Percentiles rank a stretch among this genome's conserved stretches.
phyloP scores from a whole-genome alignment of 768 basidiomycete species.

The Suillus cothurnatus region DNA sequence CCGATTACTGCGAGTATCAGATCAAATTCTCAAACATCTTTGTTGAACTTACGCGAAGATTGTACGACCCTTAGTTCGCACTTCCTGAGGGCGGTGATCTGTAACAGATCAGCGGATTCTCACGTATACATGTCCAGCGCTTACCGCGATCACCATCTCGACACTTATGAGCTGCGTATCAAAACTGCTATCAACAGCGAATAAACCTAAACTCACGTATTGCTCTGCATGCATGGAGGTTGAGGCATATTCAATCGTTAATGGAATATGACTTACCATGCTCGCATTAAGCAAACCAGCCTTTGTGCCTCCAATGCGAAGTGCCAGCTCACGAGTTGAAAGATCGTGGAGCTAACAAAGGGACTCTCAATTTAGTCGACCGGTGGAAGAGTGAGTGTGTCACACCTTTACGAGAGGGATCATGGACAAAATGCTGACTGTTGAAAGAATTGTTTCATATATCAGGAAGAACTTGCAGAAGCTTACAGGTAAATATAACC shows the following conservation, averaged over 20 bases:
- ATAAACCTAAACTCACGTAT: conserved; percentile 43
- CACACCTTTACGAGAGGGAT: conserved; percentile 76
- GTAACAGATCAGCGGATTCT: conserved; percentile 5
- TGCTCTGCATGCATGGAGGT: conserved; percentile 47
- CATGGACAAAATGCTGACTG: conserved; percentile 70
- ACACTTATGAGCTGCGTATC: conserved; percentile 39
- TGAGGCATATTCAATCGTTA: conserved; percentile 1
- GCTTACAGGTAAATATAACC: conserved; percentile 64
- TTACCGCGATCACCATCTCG: conserved; percentile 70
- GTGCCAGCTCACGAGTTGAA: conserved; percentile 69
- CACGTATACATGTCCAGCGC: conserved; percentile 26
- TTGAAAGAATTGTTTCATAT: background rate
- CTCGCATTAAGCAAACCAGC: conserved; percentile 83
- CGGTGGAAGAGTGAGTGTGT: background rate
- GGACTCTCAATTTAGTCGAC: conserved; percentile 11
- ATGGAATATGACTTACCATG: conserved; percentile 50
- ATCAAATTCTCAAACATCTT: background rate
- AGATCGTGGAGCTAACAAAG: conserved; percentile 69
- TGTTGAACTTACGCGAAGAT: conserved; percentile 58
- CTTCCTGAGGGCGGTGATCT: conserved; percentile 80
- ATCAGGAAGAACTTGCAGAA: background rate
- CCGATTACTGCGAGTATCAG: conserved; percentile 62
- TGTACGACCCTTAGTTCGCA: conserved; percentile 85
- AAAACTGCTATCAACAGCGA: conserved; percentile 3
- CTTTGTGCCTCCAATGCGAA: conserved; percentile 74